Evolutionary conservation across 257 asterid species (phyloP).

Genomic region (Ligustrum vulgare): DNA sequence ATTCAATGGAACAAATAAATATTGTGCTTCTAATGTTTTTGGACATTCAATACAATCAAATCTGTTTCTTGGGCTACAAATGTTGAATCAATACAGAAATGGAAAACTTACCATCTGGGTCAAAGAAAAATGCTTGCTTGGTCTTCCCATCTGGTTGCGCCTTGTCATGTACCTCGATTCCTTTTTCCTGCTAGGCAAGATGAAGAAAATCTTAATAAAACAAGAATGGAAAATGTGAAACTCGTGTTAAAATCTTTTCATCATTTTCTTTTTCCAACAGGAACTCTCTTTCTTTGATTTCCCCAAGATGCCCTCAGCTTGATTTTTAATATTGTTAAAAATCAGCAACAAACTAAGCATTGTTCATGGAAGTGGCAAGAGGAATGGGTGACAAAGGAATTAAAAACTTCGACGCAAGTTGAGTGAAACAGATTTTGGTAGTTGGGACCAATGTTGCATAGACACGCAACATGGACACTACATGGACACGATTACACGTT

Average conservation of each 20-base stretch:
- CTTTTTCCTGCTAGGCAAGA: slow-evolving; percentile 55
- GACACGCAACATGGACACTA: no score
- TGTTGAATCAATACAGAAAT: background rate
- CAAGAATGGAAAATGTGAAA: background rate
- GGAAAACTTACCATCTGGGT: slow-evolving; percentile 77
- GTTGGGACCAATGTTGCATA: no score
- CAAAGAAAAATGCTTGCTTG: slow-evolving; percentile 87
- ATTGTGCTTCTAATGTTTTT: background rate
- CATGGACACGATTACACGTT: no score
- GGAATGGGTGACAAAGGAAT: background rate
- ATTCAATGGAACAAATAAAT: background rate
- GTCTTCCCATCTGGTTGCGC: slow-evolving; percentile 68
- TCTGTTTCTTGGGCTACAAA: background rate
- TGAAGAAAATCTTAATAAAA: background rate
- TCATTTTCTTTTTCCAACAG: background rate
- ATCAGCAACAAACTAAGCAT: background rate
- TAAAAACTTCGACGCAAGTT: background rate
- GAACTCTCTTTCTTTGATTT: background rate
- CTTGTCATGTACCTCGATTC: slow-evolving; percentile 55
- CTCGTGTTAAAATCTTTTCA: background rate
- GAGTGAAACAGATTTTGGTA: slow-evolving; percentile 1
- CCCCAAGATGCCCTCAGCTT: background rate
- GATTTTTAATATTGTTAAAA: background rate
- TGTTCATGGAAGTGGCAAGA: background rate
- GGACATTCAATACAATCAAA: background rate